These are phyloP conservation scores for Ceratobasidium sp. DNA, from an alignment of 1,284 basidiomycete genomes.

Conservation along the genomic window DNA sequence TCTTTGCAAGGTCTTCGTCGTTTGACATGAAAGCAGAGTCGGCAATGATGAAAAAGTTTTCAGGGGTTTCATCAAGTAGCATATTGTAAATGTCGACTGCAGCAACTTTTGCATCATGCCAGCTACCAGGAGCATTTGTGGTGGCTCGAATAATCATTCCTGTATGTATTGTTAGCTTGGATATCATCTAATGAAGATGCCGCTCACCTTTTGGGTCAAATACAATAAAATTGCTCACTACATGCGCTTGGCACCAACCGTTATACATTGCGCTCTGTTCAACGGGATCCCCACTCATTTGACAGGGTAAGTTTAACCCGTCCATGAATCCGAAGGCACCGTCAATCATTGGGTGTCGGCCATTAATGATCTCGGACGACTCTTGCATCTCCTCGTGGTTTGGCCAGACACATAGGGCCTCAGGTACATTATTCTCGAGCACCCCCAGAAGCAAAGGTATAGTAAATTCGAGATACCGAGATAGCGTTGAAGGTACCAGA, in stretches of 20 bases:
- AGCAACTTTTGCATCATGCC: constrained; percentile 64
- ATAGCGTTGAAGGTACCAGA: constrained; percentile 53
- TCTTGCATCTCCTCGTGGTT: constrained; percentile 54
- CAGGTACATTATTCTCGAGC: constrained; percentile 52
- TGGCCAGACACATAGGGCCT: constrained; percentile 60
- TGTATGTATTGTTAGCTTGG: constrained; percentile 45
- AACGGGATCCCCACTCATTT: constrained; percentile 56
- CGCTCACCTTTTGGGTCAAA: constrained; percentile 58
- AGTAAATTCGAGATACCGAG: constrained; percentile 59
- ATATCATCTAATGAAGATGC: neutral
- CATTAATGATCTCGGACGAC: constrained; percentile 55
- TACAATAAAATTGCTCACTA: constrained; percentile 55
- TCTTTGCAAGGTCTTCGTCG: constrained; percentile 55
- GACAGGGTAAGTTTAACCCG: constrained; percentile 54
- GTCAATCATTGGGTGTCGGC: constrained; percentile 58
- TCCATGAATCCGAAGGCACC: constrained; percentile 60
- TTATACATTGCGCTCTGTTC: constrained; percentile 66
- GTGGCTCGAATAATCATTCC: constrained; percentile 57
- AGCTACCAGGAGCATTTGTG: constrained; percentile 64
- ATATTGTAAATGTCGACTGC: constrained; percentile 58
- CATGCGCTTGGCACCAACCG: constrained; percentile 64
- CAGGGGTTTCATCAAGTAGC: constrained; percentile 56
- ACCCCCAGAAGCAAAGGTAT: constrained; percentile 58
- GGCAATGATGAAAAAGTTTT: constrained; percentile 61
- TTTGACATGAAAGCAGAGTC: constrained; percentile 64